Evolutionary conservation across 73 alveolate species (phyloP), one percentile per base, ranked within the genome.

Genomic region (Uronychia binucleata): DNA sequence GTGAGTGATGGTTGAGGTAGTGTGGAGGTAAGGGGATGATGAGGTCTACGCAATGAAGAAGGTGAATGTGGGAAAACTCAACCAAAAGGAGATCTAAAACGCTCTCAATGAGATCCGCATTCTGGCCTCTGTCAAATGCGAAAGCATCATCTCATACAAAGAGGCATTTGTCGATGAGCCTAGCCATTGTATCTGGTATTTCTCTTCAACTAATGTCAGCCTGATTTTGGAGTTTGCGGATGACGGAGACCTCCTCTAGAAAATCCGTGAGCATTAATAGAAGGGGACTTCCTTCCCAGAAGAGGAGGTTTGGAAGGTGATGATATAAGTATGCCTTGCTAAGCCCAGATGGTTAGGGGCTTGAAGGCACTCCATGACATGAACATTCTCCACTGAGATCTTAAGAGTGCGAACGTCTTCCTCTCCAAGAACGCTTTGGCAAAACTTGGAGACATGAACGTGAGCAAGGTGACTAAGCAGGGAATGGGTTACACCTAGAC

Each of bases 141-240:
- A 85, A 0, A 81, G 89, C 58, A 90, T 92, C n/a, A 92, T 92
- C 81, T 58, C 84, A 26, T 92, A 89, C 80, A 92, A 89, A 80
- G 97, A 92, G 57, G 92, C 97, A 34, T 92, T 92, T 81, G 87
- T 85, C 14, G 97, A 92, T 85, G 91, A 84, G 11, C 58, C 74
- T 26, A 11, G n/a, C 19, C 5, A 81, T 1, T 8, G 32, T 1
- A 28, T 81, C 26, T 81, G 88, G 88, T 81, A 81, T 14, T 26
- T 57, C n/a, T 8, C 1, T 57, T n/a, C 75, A 8, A 58, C 8
- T 85, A 46, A 90, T 81, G 27, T 34, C 84, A 81, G 94, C 83
- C 88, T 92, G 31, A 84, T 92, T 34, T 89, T 92, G 97, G 97
- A 92, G 87, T 92, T 82, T 89, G 97, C 97, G 0, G 89, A 92